Percentiles rank a stretch among this genome's conserved stretches.
Conservation (phyloP, 1,284 basidiomycete genomes). For the Trametes sp. region DNA sequence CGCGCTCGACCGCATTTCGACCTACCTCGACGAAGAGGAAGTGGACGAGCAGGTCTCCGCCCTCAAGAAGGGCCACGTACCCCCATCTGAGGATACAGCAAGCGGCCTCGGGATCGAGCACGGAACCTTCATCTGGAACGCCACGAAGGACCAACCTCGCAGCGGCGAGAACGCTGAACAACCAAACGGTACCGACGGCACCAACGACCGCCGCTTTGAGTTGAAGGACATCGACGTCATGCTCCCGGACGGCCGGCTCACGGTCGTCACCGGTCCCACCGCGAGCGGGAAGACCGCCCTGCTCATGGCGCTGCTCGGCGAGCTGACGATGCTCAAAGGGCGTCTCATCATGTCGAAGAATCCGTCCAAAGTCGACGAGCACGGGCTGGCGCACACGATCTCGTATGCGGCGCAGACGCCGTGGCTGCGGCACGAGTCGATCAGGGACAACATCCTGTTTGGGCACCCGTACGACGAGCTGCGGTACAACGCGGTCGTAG, state of each 20-base stretch:
- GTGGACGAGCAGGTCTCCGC: constrained; percentile 48
- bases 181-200: not conserved
- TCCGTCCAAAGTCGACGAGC: constrained; percentile 60
- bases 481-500: constrained; percentile 68
- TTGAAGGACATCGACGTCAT: constrained; percentile 68
- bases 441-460: constrained; percentile 78
- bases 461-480: constrained; percentile 70
- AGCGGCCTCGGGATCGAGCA: constrained; percentile 68
- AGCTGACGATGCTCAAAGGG: constrained; percentile 63
- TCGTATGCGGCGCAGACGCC: constrained; percentile 88
- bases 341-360: constrained; percentile 73
- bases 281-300: constrained; percentile 85
- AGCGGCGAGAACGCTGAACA: constrained; percentile 9
- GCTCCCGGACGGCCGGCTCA: constrained; percentile 75
- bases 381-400: constrained; percentile 75
- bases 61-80: constrained; percentile 42
- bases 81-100: constrained; percentile 34
- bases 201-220: constrained; percentile 60
- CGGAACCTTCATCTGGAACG: constrained; percentile 78
- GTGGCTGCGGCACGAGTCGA: constrained; percentile 77
- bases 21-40: constrained; percentile 85
- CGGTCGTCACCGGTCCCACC: constrained; percentile 75
- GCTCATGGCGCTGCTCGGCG: constrained; percentile 73
- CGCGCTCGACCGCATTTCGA: constrained; percentile 81
- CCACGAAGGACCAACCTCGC: constrained; percentile 23